These are phyloP conservation scores for Tripterygium wilfordii DNA, from an alignment of 177 flowering plant genomes.

Conservation along the genomic window DNA sequence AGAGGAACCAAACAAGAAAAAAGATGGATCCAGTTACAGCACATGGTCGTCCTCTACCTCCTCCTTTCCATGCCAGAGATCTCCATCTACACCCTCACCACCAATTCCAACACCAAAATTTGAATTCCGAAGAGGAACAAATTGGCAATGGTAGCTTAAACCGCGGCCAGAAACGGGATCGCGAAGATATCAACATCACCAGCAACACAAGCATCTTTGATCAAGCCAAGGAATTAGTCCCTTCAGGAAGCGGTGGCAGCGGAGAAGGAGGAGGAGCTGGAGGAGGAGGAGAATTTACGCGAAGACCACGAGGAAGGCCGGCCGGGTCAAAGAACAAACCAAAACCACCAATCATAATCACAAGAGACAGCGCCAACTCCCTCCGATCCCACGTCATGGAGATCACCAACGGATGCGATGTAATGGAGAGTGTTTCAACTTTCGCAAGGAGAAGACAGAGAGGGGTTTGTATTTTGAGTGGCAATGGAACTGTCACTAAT, in stretches of 20 bases:
- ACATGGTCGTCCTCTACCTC: constrained; percentile 73
- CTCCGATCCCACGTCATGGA: constrained; percentile 66
- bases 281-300: constrained; percentile 22
- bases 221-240: constrained; percentile 16
- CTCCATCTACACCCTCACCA: constrained; percentile 57
- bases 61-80: constrained; percentile 64
- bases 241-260: no score
- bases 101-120: constrained; percentile 20
- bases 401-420: constrained; percentile 48
- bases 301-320: constrained; percentile 63
- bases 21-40: constrained; percentile 72
- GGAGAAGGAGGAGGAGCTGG: no score
- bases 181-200: constrained; percentile 10
- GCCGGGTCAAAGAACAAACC: constrained; percentile 77
- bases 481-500: constrained; percentile 55
- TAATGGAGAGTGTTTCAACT: constrained; percentile 41
- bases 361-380: constrained; percentile 59
- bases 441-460: constrained; percentile 52
- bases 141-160: constrained; percentile 13
- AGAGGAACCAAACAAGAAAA: no score
- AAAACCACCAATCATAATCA: constrained; percentile 62
- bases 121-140: constrained; percentile 31
- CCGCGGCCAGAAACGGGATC: constrained; percentile 26
- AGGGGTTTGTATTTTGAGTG: constrained; percentile 66
- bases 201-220: constrained; percentile 2